These are phyloP conservation scores for Mollisiaceae sp. DNA, from an alignment of 2,329 filamentous ascomycete genomes.

Conservation along the genomic window DNA sequence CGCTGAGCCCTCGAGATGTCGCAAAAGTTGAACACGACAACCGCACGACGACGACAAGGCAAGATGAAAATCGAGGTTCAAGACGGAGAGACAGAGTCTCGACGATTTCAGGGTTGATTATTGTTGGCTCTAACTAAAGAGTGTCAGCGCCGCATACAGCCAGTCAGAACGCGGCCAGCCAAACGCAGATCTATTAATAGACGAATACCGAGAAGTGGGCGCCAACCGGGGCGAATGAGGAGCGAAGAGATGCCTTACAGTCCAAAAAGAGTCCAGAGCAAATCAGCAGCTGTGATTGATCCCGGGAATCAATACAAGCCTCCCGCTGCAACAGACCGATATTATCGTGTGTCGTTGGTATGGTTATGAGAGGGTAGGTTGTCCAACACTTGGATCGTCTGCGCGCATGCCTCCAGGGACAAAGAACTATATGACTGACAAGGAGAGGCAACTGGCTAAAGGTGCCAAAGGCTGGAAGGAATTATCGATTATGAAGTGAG, in stretches of 20 bases:
- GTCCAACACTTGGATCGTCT: slow-evolving; percentile 14
- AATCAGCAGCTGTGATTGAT: slow-evolving; percentile 24
- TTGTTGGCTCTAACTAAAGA: slow-evolving; percentile 31
- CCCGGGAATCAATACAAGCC: slow-evolving; percentile 23
- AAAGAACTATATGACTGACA: slow-evolving; percentile 24
- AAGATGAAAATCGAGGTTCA: slow-evolving; percentile 25
- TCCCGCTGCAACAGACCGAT: slow-evolving; percentile 26
- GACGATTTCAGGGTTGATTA: slow-evolving; percentile 26
- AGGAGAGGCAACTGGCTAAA: slow-evolving; percentile 5
- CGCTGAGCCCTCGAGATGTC: slow-evolving; percentile 22
- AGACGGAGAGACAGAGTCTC: slow-evolving; percentile 28
- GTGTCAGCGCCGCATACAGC: slow-evolving; percentile 33
- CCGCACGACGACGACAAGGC: slow-evolving; percentile 15
- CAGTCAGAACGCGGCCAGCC: slow-evolving; percentile 27
- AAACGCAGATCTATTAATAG: slow-evolving; percentile 33
- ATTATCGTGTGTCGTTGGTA: slow-evolving; percentile 11
- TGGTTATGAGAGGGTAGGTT: slow-evolving; percentile 11
- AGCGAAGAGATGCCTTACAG: slow-evolving; percentile 24
- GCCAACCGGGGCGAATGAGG: slow-evolving; percentile 27
- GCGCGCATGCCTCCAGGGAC: slow-evolving; percentile 29
- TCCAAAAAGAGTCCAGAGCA: slow-evolving; percentile 16
- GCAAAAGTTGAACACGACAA: slow-evolving; percentile 27
- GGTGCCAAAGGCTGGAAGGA: slow-evolving; percentile 12
- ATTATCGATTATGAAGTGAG: slow-evolving; percentile 18
- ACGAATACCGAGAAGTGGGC: slow-evolving; percentile 26